Evolutionary conservation across 352 stramenopile species (phyloP).

Genomic region (Phytopythium litorale): DNA sequence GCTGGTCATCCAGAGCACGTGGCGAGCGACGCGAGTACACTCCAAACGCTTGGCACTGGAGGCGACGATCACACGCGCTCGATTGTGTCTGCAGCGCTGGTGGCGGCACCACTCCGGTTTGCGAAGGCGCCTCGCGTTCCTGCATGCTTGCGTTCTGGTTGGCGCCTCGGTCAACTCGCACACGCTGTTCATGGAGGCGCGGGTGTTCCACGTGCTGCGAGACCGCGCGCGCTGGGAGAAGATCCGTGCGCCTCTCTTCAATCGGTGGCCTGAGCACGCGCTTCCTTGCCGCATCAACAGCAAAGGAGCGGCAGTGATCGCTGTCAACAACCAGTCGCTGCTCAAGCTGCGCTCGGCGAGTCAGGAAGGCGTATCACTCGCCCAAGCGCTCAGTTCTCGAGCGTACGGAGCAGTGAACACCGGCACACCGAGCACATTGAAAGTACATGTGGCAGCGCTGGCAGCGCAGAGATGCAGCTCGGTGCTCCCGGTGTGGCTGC

Average conservation of each 20-base stretch:
- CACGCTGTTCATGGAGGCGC: conserved; percentile 69
- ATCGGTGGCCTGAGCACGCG: conserved; percentile 42
- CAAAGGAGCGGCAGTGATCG: conserved; percentile 36
- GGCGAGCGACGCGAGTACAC: conserved; percentile 35
- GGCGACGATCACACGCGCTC: conserved; percentile 43
- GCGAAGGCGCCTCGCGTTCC: conserved; percentile 40
- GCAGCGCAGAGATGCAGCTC: conserved; percentile 41
- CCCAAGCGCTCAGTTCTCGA: not conserved
- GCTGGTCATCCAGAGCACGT: conserved; percentile 49
- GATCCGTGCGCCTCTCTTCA: conserved; percentile 22
- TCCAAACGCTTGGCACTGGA: conserved; percentile 46
- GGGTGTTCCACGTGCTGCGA: conserved; percentile 37
- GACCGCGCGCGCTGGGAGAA: conserved; percentile 25
- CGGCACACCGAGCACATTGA: not conserved
- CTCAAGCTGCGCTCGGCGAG: conserved; percentile 9
- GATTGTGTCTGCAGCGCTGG: conserved; percentile 67
- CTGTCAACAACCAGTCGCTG: conserved; percentile 34
- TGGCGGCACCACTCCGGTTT: conserved; percentile 54
- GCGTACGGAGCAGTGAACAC: not conserved
- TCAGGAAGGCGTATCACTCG: not conserved
- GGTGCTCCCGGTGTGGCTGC: conserved; percentile 62
- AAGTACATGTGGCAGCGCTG: not conserved
- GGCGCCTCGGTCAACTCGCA: conserved; percentile 49
- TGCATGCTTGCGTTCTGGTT: conserved; percentile 44
- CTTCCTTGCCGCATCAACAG: conserved; percentile 42